Evolutionary conservation across 352 stramenopile species (phyloP), one percentile per base, ranked within the genome.

Genomic region (Globisporangium recalcitrans): DNA sequence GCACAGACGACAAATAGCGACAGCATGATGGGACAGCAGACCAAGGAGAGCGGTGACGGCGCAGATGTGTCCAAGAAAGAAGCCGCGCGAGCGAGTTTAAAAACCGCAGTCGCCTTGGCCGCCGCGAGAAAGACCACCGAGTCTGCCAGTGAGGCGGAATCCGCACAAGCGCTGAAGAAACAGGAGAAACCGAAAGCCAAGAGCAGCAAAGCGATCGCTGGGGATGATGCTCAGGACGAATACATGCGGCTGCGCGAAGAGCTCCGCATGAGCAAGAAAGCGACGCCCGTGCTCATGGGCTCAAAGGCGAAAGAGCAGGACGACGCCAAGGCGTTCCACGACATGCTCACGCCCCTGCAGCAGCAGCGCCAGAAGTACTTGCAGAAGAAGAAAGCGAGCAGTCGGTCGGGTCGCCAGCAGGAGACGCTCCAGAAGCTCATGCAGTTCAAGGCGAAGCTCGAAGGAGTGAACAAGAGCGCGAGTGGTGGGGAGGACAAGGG

Each of bases 261-360:
- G 57, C 70, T 94, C 11, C 79, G 83, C 26, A 69, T 75, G 16
- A 75, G 72, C 13, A 83, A 82, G 48, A 90, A 91, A 53, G 78
- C 84, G 1, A 77, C 73, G 34, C 63, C 73, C 5, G 49, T 91
- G 31, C 62, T 87, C 13, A 75, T 88, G 61, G 79, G 79, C 1
- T 67, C 78, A 22, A 84, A 89, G 62, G 73, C 81, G 3, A 80
- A 83, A 22, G 76, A 84, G 27, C 70, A 78, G 51, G 76, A 91
- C 5, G 68, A 73, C 11, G 78, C 75, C 3, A 75, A 80, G 29
- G 75, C 80, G 2, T 78, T 74, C 27, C 72, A 87, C 48, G 77
- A 93, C 36, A 88, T 91, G 75, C 64, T 93, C 16, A 91, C 82
- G 22, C 84, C 84, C 10, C 62, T 91, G 40, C 84, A 93, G 56